Evolutionary conservation across 352 stramenopile species (phyloP), one percentile per base, ranked within the genome.

Genomic region (Globisporangium middletonii): DNA sequence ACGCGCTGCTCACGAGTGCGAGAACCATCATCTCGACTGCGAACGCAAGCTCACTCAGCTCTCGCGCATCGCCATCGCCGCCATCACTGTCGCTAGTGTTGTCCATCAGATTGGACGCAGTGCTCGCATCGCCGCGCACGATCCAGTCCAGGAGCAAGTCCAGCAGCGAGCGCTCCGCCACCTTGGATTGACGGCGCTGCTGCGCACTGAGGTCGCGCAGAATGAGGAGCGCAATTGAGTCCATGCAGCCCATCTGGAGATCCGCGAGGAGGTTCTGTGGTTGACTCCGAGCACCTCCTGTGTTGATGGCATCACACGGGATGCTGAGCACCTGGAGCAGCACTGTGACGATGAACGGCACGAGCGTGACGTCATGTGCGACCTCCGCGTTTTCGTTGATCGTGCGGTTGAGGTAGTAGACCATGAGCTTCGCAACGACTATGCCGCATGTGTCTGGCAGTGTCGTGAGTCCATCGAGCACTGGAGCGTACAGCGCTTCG

Each of bases 391-490:
- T 69, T 28, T 79, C 75, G 12, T 66, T 71, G 58, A 89, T 69
- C n/a, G 82, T 54, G 3, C 77, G 77, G 44, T 91, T 91, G 41
- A 91, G 64, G 45, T 87, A 91, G 54, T 89, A 91, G 27, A 91
- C 68, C 62, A 89, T 82, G 28, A 91, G 55, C 37, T 91, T 91
- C 9, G 77, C 77, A 0, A 69, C 74, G 18, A 87, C 73, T 42
- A 89, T 60, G 12, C 76, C 74, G 55, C 67, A 78, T 12, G 30
- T 18, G 1, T 56, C 27, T 1, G 75, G 72, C 37, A 79, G 18
- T 5, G 47, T 55, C 1, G 12, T 59, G 13, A 69, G 50, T 12
- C 58, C 52, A 18, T 53, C 38, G 19, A 73, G 58, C 50, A 62
- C 59, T 16, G 47, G 38, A 9, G 61, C 35, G 28, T 52, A 63